Evolutionary conservation across 108 stramenopile genomes (phyloP).

Genomic region (Cyclotella atomus): DNA sequence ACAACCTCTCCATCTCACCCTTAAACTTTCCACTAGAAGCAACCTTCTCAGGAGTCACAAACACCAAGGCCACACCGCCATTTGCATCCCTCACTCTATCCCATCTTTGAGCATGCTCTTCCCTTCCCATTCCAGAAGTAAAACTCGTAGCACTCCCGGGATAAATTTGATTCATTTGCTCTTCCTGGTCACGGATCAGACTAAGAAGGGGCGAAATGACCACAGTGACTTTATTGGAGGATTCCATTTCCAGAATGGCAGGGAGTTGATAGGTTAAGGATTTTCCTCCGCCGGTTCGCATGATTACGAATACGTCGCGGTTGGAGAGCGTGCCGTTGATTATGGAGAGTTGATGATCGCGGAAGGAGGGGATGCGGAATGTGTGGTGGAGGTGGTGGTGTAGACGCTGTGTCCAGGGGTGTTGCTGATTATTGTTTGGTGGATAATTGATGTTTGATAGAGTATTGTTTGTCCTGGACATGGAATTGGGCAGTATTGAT

Average conservation of each 20-base stretch:
- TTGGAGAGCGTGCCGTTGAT: conserved; percentile 81
- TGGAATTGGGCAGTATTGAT: not conserved
- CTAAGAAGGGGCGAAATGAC: conserved; percentile 90
- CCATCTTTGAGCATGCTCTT: conserved; percentile 73
- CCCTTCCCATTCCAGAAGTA: conserved; percentile 61
- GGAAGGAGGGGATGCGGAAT: conserved; percentile 76
- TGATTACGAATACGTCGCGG: conserved; percentile 90
- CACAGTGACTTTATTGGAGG: conserved; percentile 66
- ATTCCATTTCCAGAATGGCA: conserved; percentile 61
- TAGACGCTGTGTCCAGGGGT: conserved; percentile 49
- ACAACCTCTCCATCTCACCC: conserved; percentile 71
- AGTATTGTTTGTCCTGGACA: not conserved
- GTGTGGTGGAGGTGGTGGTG: conserved; percentile 54
- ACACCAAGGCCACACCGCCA: conserved; percentile 77
- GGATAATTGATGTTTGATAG: not conserved
- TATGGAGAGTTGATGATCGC: conserved; percentile 86
- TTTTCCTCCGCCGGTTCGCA: conserved; percentile 96
- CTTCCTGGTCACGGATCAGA: conserved; percentile 95
- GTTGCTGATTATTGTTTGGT: no score
- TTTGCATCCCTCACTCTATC: conserved; percentile 61
- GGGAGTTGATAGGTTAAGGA: conserved; percentile 92
- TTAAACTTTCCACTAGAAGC: conserved; percentile 53
- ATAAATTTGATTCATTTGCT: conserved; percentile 79
- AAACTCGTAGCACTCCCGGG: conserved; percentile 64
- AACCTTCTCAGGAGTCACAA: conserved; percentile 96